These are phyloP conservation scores for Malus hybrid DNA, from an alignment of 331 rosid species.

Conservation along the genomic window DNA sequence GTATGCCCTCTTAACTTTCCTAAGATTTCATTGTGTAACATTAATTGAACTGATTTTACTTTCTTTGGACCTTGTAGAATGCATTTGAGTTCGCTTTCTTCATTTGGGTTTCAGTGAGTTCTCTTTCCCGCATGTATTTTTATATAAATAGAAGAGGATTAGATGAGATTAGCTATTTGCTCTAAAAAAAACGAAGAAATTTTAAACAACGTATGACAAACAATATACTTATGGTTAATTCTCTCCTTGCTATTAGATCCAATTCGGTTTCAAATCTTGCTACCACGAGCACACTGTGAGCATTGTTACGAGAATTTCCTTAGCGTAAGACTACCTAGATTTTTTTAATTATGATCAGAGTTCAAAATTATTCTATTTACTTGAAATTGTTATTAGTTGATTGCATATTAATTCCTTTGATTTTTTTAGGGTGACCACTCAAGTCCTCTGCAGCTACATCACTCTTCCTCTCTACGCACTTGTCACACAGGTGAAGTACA, in stretches of 20 bases:
- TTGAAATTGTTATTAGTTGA: neutral
- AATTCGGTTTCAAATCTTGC: constrained; percentile 38
- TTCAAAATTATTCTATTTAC: neutral
- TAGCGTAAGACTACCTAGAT: constrained; percentile 27
- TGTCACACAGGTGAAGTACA: constrained; percentile 29
- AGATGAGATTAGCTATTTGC: neutral
- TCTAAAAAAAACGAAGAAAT: neutral
- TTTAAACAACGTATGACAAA: neutral
- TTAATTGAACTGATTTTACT: neutral
- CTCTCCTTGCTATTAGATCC: constrained; percentile 18
- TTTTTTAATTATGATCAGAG: neutral
- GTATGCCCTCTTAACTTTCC: constrained; percentile 8
- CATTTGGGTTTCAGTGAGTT: constrained; percentile 45
- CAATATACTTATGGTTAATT: neutral
- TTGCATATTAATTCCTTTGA: neutral
- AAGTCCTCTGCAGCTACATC: constrained; percentile 27
- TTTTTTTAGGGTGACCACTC: constrained; percentile 19
- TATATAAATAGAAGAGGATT: no score
- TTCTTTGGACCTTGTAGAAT: constrained; percentile 23
- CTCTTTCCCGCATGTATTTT: neutral
- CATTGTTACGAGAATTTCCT: constrained; percentile 22
- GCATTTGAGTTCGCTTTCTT: constrained; percentile 48
- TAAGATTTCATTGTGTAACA: neutral
- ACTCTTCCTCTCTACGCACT: constrained; percentile 42
- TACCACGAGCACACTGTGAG: constrained; percentile 24